Conservation (phyloP, 306 rosid genomes). For the Phaseolus lunatus region DNA sequence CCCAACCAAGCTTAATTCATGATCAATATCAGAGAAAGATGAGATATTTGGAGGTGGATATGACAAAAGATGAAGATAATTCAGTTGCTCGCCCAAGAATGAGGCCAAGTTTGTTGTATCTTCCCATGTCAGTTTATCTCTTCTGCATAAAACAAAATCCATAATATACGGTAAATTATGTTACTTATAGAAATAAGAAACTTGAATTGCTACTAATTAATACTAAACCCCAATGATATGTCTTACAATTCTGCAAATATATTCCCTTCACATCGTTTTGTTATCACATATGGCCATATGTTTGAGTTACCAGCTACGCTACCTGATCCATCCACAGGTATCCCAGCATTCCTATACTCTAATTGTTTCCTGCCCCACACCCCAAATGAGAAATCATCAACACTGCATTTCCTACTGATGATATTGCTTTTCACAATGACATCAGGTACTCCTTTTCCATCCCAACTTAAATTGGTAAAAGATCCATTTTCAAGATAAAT, state of each 20-base stretch:
- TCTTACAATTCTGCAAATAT: constrained; percentile 89
- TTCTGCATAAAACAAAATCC: constrained; percentile 61
- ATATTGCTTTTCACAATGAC: constrained; percentile 68
- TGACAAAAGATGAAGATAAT: constrained; percentile 85
- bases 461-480: constrained; percentile 75
- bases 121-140: constrained; percentile 69
- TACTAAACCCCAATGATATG: constrained; percentile 25
- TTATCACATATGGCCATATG: constrained; percentile 89
- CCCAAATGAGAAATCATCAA: constrained; percentile 70
- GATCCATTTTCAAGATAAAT: constrained; percentile 75
- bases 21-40: constrained; percentile 51
- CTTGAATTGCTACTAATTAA: constrained; percentile 29
- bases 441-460: constrained; percentile 75
- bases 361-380: constrained; percentile 76
- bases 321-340: constrained; percentile 40
- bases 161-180: constrained; percentile 33
- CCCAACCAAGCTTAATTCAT: constrained; percentile 43
- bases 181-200: constrained; percentile 25
- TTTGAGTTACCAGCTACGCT: constrained; percentile 50
- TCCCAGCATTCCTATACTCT: constrained; percentile 72
- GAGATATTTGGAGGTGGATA: constrained; percentile 63
- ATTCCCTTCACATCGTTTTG: constrained; percentile 79
- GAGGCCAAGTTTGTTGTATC: constrained; percentile 77
- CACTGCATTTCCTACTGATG: constrained; percentile 47
- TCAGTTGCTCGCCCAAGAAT: constrained; percentile 85